Evolutionary conservation across 768 basidiomycete genomes (phyloP).

Genomic region (Tricholomella constricta): DNA sequence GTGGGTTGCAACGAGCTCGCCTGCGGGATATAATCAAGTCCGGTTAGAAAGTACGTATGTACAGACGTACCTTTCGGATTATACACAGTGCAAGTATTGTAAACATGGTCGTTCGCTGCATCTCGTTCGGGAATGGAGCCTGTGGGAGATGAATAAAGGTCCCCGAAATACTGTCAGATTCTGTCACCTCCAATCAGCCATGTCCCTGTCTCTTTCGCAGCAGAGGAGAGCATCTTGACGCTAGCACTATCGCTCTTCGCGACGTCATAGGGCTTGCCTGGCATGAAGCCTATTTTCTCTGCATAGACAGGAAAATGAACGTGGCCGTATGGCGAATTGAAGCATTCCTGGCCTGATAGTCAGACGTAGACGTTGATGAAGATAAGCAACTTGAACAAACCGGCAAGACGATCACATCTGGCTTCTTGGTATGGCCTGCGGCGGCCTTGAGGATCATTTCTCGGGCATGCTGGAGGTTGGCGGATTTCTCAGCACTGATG

Average conservation of each 20-base stretch:
- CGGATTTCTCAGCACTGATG: constrained; percentile 66
- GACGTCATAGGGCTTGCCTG: constrained; percentile 60
- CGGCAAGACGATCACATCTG: constrained; percentile 83
- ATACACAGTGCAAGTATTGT: constrained; percentile 94
- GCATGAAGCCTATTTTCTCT: constrained; percentile 69
- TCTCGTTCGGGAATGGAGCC: constrained; percentile 94
- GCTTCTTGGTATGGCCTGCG: constrained; percentile 47
- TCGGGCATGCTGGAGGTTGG: constrained; percentile 82
- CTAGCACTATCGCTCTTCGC: constrained; percentile 65
- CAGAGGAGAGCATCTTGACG: constrained; percentile 77
- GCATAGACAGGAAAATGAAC: constrained; percentile 81
- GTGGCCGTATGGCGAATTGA: constrained; percentile 85
- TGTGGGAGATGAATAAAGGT: constrained; percentile 29
- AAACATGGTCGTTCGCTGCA: constrained; percentile 60
- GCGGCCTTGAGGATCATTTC: constrained; percentile 80
- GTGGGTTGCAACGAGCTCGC: constrained; percentile 83
- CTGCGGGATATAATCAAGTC: constrained; percentile 36
- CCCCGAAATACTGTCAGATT: neutral
- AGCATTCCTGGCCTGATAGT: constrained; percentile 65
- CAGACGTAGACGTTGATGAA: constrained; percentile 3
- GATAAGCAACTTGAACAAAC: constrained; percentile 34
- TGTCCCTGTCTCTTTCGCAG: constrained; percentile 72
- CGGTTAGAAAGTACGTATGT: neutral
- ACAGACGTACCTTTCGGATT: constrained; percentile 63
- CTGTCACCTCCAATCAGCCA: constrained; percentile 91